These are phyloP conservation scores for Cymbidium sinense DNA, from an alignment of 106 monocot genomes.

Conservation along the genomic window DNA sequence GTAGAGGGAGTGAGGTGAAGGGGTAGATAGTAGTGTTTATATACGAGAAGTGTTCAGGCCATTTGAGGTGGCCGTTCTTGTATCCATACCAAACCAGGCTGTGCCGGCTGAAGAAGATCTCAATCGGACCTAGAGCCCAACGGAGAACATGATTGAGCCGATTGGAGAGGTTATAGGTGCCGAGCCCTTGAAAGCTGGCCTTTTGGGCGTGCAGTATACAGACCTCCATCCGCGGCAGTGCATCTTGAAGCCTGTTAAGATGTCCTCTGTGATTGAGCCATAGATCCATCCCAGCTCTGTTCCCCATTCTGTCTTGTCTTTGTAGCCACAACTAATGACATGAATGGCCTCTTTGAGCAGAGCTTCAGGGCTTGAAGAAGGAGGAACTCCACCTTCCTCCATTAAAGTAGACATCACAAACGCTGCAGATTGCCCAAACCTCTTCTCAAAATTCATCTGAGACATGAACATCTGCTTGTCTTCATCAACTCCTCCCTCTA, in stretches of 20 bases:
- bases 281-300: constrained; percentile 93
- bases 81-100: no score
- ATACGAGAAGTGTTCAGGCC: no score
- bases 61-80: no score
- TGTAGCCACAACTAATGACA: constrained; percentile 93
- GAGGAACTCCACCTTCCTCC: no score
- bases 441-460: constrained; percentile 90
- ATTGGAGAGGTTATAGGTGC: constrained; percentile 90
- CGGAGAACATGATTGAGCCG: constrained; percentile 85
- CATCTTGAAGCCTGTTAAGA: no score
- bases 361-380: no score
- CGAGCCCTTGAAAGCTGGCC: constrained; percentile 89
- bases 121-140: constrained; percentile 91
- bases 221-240: no score
- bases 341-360: no score
- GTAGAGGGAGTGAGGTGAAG: constrained; percentile 77
- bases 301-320: constrained; percentile 96
- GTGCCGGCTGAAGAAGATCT: constrained; percentile 99
- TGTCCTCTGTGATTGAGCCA: no score
- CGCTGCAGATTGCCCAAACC: no score
- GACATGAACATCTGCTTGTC: constrained; percentile 70
- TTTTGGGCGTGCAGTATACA: constrained; percentile 93
- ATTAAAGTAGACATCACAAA: no score
- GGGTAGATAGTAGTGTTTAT: no score
- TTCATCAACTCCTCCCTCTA: constrained; percentile 40